Evolutionary conservation across 495 filamentous ascomycete genomes (phyloP).

Genomic region (Bathelium albidoporum): DNA sequence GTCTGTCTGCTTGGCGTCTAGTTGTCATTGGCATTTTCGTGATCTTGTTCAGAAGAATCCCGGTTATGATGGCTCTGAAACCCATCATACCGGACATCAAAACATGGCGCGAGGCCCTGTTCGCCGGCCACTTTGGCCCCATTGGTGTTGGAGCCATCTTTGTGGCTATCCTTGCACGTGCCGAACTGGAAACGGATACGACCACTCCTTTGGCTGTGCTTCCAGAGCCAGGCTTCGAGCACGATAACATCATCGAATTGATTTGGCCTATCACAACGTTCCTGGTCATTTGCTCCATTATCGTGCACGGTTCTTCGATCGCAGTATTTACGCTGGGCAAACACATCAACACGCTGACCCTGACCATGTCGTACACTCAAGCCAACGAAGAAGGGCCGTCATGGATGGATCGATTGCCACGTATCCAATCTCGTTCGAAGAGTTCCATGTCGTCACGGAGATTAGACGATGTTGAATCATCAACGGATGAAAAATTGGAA

Average conservation of each 20-base stretch:
- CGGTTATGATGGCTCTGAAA: constrained; percentile 87
- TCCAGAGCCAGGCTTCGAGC: constrained; percentile 38
- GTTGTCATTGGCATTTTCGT: constrained; percentile 84
- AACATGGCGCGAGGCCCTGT: constrained; percentile 95
- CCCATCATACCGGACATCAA: constrained; percentile 94
- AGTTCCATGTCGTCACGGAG: constrained; percentile 72
- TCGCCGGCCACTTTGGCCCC: constrained; percentile 96
- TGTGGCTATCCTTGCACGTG: constrained; percentile 80
- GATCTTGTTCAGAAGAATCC: constrained; percentile 91
- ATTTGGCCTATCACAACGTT: constrained; percentile 98
- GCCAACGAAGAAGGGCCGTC: constrained; percentile 79
- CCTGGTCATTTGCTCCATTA: constrained; percentile 84
- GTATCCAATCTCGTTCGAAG: constrained; percentile 76
- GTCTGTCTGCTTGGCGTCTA: constrained; percentile 75
- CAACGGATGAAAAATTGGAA: constrained; percentile 48
- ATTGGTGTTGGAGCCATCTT: constrained; percentile 98
- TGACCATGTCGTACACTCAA: constrained; percentile 91
- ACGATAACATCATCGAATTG: constrained; percentile 62
- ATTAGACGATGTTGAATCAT: constrained; percentile 44
- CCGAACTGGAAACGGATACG: constrained; percentile 65
- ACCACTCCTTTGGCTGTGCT: constrained; percentile 60
- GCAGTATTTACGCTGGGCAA: constrained; percentile 98
- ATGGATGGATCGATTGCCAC: constrained; percentile 91
- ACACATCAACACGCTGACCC: constrained; percentile 90
- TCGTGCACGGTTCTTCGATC: constrained; percentile 95